phyloP scores from a whole-genome alignment of 495 filamentous ascomycete genomes.

The Clavariopsis aquatica region DNA sequence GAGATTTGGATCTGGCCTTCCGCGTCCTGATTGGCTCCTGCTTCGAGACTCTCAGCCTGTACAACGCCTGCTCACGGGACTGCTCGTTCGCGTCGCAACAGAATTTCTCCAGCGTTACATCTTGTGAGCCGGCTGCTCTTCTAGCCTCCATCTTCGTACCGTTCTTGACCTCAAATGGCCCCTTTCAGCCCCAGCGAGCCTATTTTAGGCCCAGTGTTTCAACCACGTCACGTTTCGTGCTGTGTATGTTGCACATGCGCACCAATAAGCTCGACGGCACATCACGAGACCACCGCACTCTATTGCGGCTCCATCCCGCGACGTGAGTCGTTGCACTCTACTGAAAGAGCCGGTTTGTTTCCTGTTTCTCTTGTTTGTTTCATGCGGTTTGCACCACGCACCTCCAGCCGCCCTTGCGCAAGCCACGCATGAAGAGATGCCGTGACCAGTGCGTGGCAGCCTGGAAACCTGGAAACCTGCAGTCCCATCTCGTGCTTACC shows the following conservation, averaged over 20 bases:
- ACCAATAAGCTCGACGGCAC: neutral
- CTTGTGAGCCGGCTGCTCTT: neutral
- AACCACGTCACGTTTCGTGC: neutral
- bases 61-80: conserved; percentile 33
- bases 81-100: neutral
- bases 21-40: conserved; percentile 24
- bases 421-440: neutral
- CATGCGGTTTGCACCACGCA: neutral
- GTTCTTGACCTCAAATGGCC: neutral
- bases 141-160: neutral
- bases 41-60: neutral
- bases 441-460: neutral
- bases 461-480: neutral
- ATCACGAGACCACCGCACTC: neutral
- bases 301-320: neutral
- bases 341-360: conserved; percentile 3
- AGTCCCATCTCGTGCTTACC: neutral
- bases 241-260: neutral
- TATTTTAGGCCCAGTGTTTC: neutral
- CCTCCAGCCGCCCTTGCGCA: neutral
- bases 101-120: conserved; percentile 10
- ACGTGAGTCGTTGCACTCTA: neutral
- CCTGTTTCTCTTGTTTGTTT: neutral
- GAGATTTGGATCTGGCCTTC: conserved; percentile 24
- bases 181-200: neutral